A percentile compares a stretch with the other conserved stretches of the same genome.
These are phyloP conservation scores for Phanerochaete carnosa DNA, from an alignment of 768 basidiomycete genomes.

Conservation along the genomic window DNA sequence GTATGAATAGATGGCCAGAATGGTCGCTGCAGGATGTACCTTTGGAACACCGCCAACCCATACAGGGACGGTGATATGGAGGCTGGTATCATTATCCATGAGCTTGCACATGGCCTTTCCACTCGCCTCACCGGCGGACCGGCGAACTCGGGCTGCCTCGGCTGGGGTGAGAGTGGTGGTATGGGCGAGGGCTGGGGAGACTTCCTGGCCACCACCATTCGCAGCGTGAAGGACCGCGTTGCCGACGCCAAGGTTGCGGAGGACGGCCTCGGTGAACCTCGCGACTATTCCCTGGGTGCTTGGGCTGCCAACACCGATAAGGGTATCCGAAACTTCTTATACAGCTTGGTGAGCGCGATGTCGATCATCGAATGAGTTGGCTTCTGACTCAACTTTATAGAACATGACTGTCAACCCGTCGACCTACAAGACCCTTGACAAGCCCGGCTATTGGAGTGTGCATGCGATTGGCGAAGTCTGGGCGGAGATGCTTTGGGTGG, in stretches of 20 bases:
- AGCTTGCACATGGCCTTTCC: slow-evolving; percentile 84
- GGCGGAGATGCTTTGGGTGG: slow-evolving; percentile 88
- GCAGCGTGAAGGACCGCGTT: slow-evolving; percentile 67
- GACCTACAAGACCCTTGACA: slow-evolving; percentile 92
- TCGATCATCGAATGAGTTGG: neutral
- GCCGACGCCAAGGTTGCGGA: neutral
- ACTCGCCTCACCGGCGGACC: slow-evolving; percentile 96
- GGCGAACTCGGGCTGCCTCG: slow-evolving; percentile 87
- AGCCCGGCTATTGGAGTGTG: slow-evolving; percentile 91
- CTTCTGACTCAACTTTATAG: slow-evolving; percentile 22
- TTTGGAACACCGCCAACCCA: slow-evolving; percentile 89
- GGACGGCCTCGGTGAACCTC: neutral
- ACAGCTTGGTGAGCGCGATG: slow-evolving; percentile 54
- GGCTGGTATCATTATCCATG: slow-evolving; percentile 95
- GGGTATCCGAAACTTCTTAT: slow-evolving; percentile 88
- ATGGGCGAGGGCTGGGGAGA: slow-evolving; percentile 99
- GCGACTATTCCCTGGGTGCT: slow-evolving; percentile 85
- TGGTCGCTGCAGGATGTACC: slow-evolving; percentile 93
- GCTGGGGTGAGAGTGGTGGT: slow-evolving; percentile 93
- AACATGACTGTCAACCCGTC: slow-evolving; percentile 79
- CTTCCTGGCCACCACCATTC: slow-evolving; percentile 84
- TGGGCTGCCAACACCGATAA: slow-evolving; percentile 81
- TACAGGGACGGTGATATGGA: slow-evolving; percentile 95
- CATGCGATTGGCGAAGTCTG: slow-evolving; percentile 94
- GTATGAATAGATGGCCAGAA: slow-evolving; percentile 67